phyloP scores from a whole-genome alignment of 805 yeast species.

The Dipodascopsis tothii region DNA sequence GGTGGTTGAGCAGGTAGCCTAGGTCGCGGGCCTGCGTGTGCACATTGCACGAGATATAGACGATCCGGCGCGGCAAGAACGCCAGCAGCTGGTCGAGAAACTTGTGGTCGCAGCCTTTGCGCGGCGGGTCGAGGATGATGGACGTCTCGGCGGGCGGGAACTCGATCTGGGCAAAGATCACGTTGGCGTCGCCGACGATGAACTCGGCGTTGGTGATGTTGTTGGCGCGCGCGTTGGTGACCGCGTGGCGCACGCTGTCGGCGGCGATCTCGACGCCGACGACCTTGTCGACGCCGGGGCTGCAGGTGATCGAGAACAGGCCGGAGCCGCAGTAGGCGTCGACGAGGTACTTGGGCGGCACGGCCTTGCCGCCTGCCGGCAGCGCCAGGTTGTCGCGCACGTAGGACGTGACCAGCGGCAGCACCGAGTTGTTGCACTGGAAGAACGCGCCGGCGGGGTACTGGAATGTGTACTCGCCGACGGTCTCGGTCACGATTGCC shows the following conservation, averaged over 20 bases:
- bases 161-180: slow-evolving; percentile 50
- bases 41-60: slow-evolving; percentile 95
- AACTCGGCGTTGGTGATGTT: slow-evolving; percentile 71
- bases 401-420: slow-evolving; percentile 74
- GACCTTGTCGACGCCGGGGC: slow-evolving; percentile 70
- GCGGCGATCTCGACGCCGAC: slow-evolving; percentile 92
- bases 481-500: slow-evolving; percentile 73
- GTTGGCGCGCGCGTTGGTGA: slow-evolving; percentile 68
- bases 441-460: slow-evolving; percentile 94
- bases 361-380: slow-evolving; percentile 28
- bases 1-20: slow-evolving; percentile 66
- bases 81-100: slow-evolving; percentile 79
- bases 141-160: slow-evolving; percentile 65
- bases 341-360: slow-evolving; percentile 57
- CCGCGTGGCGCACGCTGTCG: slow-evolving; percentile 83
- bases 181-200: slow-evolving; percentile 87
- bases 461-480: slow-evolving; percentile 57
- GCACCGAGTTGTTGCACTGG: slow-evolving; percentile 87
- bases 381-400: slow-evolving; percentile 61
- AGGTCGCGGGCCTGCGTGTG: slow-evolving; percentile 95
- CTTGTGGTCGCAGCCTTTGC: slow-evolving; percentile 90
- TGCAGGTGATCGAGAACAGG: slow-evolving; percentile 78
- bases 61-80: slow-evolving; percentile 76
- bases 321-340: slow-evolving; percentile 98
- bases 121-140: slow-evolving; percentile 91